These are phyloP conservation scores for Fremontodendron californicum DNA, from an alignment of 345 rosid species.

Conservation along the genomic window DNA sequence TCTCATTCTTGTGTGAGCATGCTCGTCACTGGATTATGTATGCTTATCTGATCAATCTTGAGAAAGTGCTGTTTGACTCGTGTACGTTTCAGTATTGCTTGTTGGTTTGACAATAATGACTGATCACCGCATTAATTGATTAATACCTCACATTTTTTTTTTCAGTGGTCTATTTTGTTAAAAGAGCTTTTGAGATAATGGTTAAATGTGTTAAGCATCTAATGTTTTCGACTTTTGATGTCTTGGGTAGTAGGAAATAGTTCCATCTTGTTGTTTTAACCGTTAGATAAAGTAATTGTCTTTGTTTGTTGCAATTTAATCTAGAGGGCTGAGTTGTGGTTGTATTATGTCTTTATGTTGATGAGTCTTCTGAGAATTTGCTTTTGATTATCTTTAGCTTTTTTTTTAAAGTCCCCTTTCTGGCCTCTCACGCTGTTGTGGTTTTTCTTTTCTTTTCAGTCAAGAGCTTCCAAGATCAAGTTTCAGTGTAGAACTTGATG, in stretches of 20 bases:
- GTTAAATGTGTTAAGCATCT: neutral
- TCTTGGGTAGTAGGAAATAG: neutral
- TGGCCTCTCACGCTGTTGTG: neutral
- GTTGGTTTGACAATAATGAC: neutral
- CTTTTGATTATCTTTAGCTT: neutral
- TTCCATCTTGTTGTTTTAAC: neutral
- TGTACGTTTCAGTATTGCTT: neutral
- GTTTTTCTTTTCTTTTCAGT: slow-evolving; percentile 43
- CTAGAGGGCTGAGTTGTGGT: neutral
- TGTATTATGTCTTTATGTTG: neutral
- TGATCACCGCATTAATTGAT: neutral
- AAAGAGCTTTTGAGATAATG: neutral
- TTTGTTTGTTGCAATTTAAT: neutral
- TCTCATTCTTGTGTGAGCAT: neutral
- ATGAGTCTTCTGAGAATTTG: neutral
- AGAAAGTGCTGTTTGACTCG: neutral
- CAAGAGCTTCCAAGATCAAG: slow-evolving; percentile 88
- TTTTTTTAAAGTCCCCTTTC: neutral
- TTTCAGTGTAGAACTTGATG: slow-evolving; percentile 92
- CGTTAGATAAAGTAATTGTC: neutral
- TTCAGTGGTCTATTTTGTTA: neutral
- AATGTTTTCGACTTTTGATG: neutral
- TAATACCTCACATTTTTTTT: neutral
- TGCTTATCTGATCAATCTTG: slow-evolving; percentile 2
- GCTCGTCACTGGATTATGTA: neutral